phyloP scores from a whole-genome alignment of 176 grass and related monocot genomes.

The Alopecurus myosuroides region DNA sequence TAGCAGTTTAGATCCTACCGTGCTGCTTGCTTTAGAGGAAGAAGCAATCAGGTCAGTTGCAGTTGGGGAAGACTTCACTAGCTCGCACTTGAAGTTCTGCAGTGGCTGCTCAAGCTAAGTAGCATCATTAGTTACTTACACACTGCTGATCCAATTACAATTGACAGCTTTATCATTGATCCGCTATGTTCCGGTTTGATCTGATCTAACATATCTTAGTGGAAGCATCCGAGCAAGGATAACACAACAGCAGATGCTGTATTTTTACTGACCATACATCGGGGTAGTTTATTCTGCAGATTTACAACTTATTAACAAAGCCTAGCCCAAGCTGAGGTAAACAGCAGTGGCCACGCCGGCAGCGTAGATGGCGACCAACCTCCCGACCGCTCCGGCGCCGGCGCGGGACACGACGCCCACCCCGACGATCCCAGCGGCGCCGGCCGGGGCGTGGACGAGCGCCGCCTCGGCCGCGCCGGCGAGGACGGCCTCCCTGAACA shows the following conservation, averaged over 20 bases:
- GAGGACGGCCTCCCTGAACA: slow-evolving; percentile 55
- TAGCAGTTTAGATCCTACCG: neutral
- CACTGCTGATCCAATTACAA: neutral
- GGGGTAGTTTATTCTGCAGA: neutral
- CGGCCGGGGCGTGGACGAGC: slow-evolving; percentile 36
- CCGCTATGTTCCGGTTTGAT: neutral
- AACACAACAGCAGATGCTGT: neutral
- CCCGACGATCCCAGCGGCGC: slow-evolving; percentile 48
- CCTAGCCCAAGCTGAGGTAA: slow-evolving; percentile 63
- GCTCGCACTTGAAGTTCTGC: neutral
- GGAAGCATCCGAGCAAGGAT: neutral
- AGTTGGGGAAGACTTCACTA: neutral
- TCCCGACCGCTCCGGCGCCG: slow-evolving; percentile 36
- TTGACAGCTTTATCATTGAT: neutral
- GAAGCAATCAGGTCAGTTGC: neutral
- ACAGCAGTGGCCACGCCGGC: slow-evolving; percentile 53
- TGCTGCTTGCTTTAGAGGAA: neutral
- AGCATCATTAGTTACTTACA: neutral
- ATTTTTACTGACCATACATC: neutral
- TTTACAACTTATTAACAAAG: neutral
- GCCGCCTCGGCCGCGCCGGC: slow-evolving; percentile 42
- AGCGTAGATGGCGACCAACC: slow-evolving; percentile 49
- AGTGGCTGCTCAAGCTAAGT: neutral
- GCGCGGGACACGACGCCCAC: slow-evolving; percentile 33
- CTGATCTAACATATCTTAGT: neutral